Conservation (phyloP, 2,329 filamentous ascomycete genomes). For the Aureobasidium sp. region DNA sequence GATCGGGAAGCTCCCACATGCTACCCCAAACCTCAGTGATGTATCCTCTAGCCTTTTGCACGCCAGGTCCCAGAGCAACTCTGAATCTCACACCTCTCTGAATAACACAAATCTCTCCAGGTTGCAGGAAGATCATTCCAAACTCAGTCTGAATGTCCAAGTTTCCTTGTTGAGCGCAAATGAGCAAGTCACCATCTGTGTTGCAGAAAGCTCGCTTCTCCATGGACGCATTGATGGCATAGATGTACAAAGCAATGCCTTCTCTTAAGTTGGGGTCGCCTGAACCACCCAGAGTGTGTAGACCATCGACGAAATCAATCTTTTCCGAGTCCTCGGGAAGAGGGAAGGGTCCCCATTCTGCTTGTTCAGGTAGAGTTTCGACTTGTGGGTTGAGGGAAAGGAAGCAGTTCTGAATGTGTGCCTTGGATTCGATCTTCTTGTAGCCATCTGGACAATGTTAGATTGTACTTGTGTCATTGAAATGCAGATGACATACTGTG, state of each 20-base stretch:
- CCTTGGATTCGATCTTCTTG: constrained; percentile 18
- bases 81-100: constrained; percentile 34
- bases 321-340: constrained; percentile 30
- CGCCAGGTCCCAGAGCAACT: constrained; percentile 28
- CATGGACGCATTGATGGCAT: constrained; percentile 43
- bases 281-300: constrained; percentile 44
- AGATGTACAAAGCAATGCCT: constrained; percentile 45
- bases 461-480: neutral
- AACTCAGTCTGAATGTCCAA: constrained; percentile 35
- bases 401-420: constrained; percentile 38
- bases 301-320: constrained; percentile 42
- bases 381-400: constrained; percentile 41
- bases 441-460: constrained; percentile 14
- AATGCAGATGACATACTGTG: constrained; percentile 31
- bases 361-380: constrained; percentile 43
- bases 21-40: constrained; percentile 36
- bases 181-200: constrained; percentile 34
- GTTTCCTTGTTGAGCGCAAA: constrained; percentile 30
- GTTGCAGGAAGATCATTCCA: constrained; percentile 32
- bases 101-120: constrained; percentile 35
- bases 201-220: constrained; percentile 40
- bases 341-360: constrained; percentile 41
- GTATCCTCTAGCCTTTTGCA: constrained; percentile 30
- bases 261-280: constrained; percentile 46
- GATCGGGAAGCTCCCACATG: constrained; percentile 34